Conservation (phyloP, 257 asterid species). For the Paraleonurus japonicus region DNA sequence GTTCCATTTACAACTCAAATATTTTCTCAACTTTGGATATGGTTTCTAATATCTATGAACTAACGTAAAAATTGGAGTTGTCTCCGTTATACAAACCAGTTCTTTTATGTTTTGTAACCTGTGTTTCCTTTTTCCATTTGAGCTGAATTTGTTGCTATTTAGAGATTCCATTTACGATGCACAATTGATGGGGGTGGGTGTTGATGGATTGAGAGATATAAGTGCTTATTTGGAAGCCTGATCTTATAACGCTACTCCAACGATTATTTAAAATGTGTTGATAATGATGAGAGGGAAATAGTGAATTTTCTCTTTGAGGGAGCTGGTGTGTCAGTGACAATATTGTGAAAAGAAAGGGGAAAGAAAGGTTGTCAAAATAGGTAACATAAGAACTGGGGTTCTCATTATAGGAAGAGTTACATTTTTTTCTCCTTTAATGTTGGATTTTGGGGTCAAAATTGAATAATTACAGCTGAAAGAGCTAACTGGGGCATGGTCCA, state of each 20-base stretch:
- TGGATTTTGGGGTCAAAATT: not conserved
- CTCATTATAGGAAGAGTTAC: not conserved
- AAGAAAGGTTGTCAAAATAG: not conserved
- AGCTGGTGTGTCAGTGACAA: conserved; percentile 1
- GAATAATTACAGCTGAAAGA: not conserved
- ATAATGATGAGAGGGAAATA: not conserved
- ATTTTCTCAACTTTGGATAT: conserved; percentile 5
- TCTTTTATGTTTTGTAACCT: not conserved
- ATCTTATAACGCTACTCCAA: not conserved
- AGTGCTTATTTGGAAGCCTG: conserved; percentile 6
- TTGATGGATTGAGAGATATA: not conserved
- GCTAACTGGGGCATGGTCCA: not conserved
- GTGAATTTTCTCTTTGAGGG: not conserved
- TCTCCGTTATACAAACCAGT: not conserved
- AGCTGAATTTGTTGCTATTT: conserved; percentile 12
- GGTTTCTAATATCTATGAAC: conserved; percentile 9
- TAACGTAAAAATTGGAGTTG: not conserved
- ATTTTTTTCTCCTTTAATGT: not conserved
- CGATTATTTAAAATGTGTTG: not conserved
- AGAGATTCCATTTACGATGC: not conserved
- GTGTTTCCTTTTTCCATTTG: not conserved
- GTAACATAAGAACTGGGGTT: conserved; percentile 7
- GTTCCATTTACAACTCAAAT: not conserved
- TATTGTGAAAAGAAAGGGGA: conserved; percentile 18
- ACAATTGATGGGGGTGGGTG: not conserved